Conservation (phyloP, 2,329 filamentous ascomycete species). For the Nigrospora osmanthi region DNA sequence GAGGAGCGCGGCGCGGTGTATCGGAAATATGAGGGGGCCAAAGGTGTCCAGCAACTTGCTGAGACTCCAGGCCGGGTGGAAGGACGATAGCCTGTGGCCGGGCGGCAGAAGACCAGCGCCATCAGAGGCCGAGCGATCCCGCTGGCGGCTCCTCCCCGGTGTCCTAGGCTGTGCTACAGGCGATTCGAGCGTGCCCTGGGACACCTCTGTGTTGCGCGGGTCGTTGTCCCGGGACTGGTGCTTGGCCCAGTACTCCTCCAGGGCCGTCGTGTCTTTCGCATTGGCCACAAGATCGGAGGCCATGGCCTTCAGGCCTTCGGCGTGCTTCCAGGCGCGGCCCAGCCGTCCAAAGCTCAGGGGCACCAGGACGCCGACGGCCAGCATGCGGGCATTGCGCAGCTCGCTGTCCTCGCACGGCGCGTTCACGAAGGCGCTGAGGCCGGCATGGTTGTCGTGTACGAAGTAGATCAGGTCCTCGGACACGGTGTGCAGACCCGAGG, state of each 20-base stretch:
- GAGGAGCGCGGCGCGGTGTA: constrained; percentile 79
- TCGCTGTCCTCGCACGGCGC: constrained; percentile 67
- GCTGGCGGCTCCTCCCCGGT: constrained; percentile 33
- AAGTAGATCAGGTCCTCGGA: constrained; percentile 90
- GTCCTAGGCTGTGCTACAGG: constrained; percentile 23
- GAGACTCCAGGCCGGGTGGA: constrained; percentile 83
- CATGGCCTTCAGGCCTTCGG: constrained; percentile 65
- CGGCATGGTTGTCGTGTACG: constrained; percentile 75
- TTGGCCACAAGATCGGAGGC: constrained; percentile 61
- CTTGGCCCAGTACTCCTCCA: constrained; percentile 77
- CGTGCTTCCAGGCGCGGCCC: constrained; percentile 85
- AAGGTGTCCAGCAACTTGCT: constrained; percentile 71
- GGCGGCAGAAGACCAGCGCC: constrained; percentile 49
- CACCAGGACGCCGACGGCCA: constrained; percentile 84
- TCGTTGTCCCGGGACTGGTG: constrained; percentile 38
- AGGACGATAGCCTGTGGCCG: constrained; percentile 62
- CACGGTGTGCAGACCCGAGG: constrained; percentile 86
- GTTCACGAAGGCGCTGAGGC: constrained; percentile 88
- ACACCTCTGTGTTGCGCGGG: constrained; percentile 16
- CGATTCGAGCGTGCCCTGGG: constrained; percentile 41
- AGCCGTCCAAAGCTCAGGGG: constrained; percentile 78
- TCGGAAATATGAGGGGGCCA: constrained; percentile 84
- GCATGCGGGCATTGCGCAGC: constrained; percentile 82
- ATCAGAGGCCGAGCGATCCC: constrained; percentile 55
- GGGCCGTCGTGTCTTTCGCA: constrained; percentile 48